Evolutionary conservation across 257 asterid genomes (phyloP).

Genomic region (Orobanche coerulescens): DNA sequence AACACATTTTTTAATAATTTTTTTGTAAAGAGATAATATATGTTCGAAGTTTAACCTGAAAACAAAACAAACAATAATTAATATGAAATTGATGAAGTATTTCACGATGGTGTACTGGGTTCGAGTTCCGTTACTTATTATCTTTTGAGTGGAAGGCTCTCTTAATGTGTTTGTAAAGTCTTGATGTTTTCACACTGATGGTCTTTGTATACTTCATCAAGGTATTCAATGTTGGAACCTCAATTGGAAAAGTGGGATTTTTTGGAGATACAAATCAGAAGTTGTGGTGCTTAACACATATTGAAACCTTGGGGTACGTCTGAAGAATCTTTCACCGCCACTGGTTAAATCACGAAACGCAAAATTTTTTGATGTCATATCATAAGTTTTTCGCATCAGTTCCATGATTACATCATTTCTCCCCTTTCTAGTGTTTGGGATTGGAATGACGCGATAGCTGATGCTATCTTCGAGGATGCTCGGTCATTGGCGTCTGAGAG

Average conservation of each 20-base stretch:
- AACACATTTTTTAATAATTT: too few species aligned
- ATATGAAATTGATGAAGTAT: too few species aligned
- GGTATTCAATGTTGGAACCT: slow-evolving; percentile 90
- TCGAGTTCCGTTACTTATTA: background rate
- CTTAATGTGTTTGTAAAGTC: background rate
- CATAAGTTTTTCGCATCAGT: background rate
- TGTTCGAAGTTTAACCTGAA: too few species aligned
- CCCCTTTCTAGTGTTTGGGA: slow-evolving; percentile 69
- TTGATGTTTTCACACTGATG: slow-evolving; percentile 3
- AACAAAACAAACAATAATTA: too few species aligned
- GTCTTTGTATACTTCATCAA: slow-evolving; percentile 16
- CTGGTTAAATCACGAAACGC: background rate
- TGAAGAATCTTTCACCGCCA: background rate
- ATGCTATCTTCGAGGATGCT: slow-evolving; percentile 67
- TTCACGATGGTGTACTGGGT: too few species aligned
- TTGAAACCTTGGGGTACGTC: slow-evolving; percentile 76
- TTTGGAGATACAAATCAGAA: slow-evolving; percentile 53
- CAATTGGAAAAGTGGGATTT: slow-evolving; percentile 85
- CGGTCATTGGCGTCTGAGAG: slow-evolving; percentile 72
- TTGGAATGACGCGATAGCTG: slow-evolving; percentile 53
- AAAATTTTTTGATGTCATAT: background rate
- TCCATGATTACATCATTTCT: slow-evolving; percentile 8
- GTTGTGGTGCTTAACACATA: slow-evolving; percentile 88
- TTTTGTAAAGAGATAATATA: too few species aligned
- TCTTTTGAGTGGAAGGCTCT: background rate